Evolutionary conservation across 108 stramenopile genomes (phyloP).

Genomic region (Hondaea fermentalgiana): DNA sequence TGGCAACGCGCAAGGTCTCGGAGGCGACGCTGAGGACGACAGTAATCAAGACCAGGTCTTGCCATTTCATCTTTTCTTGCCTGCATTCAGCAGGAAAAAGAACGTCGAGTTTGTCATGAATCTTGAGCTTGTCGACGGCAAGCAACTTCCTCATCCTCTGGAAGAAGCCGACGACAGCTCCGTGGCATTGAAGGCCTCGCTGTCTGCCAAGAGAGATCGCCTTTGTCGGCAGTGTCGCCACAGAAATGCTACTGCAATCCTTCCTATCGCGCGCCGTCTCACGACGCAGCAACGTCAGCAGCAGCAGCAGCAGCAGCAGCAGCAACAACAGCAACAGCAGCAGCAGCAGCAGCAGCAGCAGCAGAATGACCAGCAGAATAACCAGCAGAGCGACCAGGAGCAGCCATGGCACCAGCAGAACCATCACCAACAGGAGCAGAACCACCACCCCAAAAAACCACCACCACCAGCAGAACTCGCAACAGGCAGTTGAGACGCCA

Average conservation of each 20-base stretch:
- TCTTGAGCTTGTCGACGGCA: neutral
- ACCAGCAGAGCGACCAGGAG: neutral
- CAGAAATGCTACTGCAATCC: too few species aligned
- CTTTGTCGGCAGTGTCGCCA: too few species aligned
- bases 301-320: neutral
- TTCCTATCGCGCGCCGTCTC: too few species aligned
- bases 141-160: neutral
- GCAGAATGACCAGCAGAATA: neutral
- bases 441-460: too few species aligned
- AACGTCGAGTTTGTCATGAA: neutral
- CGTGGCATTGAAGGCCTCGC: too few species aligned
- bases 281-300: neutral
- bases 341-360: neutral
- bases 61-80: neutral
- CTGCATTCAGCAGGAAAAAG: neutral
- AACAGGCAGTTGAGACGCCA: too few species aligned
- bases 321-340: neutral
- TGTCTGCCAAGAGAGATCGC: too few species aligned
- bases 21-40: too few species aligned
- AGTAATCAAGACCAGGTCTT: too few species aligned
- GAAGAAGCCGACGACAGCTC: neutral
- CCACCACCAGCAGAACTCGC: too few species aligned
- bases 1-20: too few species aligned
- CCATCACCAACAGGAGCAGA: neutral
- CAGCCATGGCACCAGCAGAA: neutral